phyloP scores from a whole-genome alignment of 306 rosid species.

The Citrullus mucosospermus region DNA sequence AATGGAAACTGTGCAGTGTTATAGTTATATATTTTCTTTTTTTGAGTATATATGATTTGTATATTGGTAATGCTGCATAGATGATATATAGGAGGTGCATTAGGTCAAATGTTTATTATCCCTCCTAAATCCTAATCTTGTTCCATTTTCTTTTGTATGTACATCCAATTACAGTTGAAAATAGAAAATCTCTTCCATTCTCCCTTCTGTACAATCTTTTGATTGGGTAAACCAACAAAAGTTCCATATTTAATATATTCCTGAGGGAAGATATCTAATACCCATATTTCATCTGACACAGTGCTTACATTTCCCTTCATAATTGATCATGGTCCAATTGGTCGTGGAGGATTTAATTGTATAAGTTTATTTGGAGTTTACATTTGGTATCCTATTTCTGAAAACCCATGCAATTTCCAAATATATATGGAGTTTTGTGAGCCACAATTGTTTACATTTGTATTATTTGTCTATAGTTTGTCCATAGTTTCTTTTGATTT shows the following conservation, averaged over 20 bases:
- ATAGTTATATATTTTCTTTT: slow-evolving; percentile 18
- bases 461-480: no score
- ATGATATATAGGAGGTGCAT: slow-evolving; percentile 8
- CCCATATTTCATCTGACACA: background rate
- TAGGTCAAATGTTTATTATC: background rate
- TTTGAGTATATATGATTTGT: slow-evolving; percentile 32
- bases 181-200: background rate
- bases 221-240: background rate
- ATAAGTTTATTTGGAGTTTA: no score
- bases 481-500: no score
- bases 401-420: no score
- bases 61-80: slow-evolving; percentile 30
- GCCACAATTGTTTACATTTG: no score
- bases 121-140: background rate
- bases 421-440: no score
- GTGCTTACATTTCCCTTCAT: background rate
- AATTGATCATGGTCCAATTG: no score
- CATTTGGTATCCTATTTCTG: no score
- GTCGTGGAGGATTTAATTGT: no score
- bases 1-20: slow-evolving; percentile 36
- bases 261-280: no score
- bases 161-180: background rate
- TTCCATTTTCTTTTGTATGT: background rate
- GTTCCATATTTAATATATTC: background rate
- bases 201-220: background rate